Evolutionary conservation across 129 eudicot genomes (phyloP).

Genomic region (Glebionis coronaria): DNA sequence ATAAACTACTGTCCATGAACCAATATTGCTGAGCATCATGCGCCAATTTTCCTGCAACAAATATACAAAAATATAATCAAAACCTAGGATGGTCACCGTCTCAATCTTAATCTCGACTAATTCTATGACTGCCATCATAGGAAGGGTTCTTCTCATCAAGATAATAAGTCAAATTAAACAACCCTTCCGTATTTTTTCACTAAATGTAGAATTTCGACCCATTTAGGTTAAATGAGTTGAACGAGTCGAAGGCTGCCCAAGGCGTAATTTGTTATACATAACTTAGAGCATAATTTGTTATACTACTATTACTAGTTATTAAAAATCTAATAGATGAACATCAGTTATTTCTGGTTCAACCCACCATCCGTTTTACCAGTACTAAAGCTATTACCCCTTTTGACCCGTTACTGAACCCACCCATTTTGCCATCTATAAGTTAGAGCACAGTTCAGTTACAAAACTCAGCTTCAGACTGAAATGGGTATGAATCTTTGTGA

Average conservation of each 20-base stretch:
- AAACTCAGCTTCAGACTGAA: not conserved
- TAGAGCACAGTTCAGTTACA: not conserved
- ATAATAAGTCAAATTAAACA: not conserved
- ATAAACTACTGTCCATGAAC: constrained; percentile 37
- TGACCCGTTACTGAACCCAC: not conserved
- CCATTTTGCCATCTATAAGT: constrained; percentile 11
- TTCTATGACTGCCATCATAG: not conserved
- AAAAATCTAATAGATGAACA: too few relatives aligned
- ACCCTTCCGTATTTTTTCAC: too few relatives aligned
- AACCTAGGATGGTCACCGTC: constrained; percentile 7
- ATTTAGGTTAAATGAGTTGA: not conserved
- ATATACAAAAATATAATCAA: constrained; percentile 14
- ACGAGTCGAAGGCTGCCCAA: not conserved
- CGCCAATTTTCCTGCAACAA: constrained; percentile 47
- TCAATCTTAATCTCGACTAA: not conserved
- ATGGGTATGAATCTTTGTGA: constrained; percentile 9
- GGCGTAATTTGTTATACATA: not conserved
- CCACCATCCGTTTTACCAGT: not conserved
- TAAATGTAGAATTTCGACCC: too few relatives aligned
- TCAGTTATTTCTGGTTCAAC: not conserved
- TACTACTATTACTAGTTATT: too few relatives aligned
- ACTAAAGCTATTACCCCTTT: not conserved
- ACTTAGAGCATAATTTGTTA: not conserved
- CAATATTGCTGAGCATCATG: constrained; percentile 23
- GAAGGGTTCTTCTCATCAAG: not conserved